These are phyloP conservation scores for Aureococcus anophagefferens DNA, from an alignment of 108 stramenopile species.

Conservation along the genomic window DNA sequence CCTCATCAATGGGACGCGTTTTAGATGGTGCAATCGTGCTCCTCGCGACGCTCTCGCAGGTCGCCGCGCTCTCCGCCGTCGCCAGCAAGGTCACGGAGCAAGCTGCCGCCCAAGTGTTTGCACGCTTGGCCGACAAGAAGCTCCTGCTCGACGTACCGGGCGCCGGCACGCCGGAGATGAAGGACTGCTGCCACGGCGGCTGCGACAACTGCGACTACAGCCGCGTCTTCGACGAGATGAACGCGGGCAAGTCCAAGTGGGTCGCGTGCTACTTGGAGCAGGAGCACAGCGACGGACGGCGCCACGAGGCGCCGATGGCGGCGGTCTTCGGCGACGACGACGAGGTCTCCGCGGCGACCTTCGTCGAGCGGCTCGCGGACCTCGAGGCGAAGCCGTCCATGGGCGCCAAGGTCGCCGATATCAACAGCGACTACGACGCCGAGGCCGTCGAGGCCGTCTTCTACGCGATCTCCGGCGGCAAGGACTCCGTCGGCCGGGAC, in stretches of 20 bases:
- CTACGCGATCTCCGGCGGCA: too few species aligned
- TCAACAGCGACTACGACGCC: not conserved
- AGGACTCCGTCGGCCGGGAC: too few species aligned
- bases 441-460: not conserved
- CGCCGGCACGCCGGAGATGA: slow-evolving; percentile 3
- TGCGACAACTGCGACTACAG: slow-evolving; percentile 11
- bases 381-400: not conserved
- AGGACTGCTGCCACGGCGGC: slow-evolving; percentile 9
- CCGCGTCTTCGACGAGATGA: slow-evolving; percentile 3
- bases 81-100: not conserved
- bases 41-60: too few species aligned
- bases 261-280: not conserved
- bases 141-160: slow-evolving; percentile 4
- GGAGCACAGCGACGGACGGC: not conserved
- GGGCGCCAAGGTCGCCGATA: not conserved
- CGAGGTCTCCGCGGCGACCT: not conserved
- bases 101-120: not conserved
- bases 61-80: too few species aligned
- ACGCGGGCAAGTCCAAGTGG: slow-evolving; percentile 1
- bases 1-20: too few species aligned
- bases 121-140: not conserved
- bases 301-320: not conserved
- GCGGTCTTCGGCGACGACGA: not conserved
- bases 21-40: too few species aligned
- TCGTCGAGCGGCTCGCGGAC: not conserved